Evolutionary conservation across 148 eudicot species (phyloP).

Genomic region (Cornus suecica): DNA sequence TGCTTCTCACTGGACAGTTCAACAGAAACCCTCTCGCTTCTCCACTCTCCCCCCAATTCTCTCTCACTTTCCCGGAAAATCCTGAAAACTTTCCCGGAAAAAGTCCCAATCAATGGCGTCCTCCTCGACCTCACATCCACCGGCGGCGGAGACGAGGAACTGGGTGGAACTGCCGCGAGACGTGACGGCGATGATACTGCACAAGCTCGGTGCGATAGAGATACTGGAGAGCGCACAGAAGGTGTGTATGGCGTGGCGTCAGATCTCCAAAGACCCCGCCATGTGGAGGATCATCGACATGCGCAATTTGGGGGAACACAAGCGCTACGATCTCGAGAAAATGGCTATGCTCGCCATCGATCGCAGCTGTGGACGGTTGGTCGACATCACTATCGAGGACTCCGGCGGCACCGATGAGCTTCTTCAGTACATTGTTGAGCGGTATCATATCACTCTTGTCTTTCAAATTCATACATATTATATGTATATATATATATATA

Average conservation of each 20-base stretch:
- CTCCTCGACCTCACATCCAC: slow-evolving; percentile 10
- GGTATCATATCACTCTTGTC: slow-evolving; percentile 30
- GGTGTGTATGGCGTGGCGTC: slow-evolving; percentile 62
- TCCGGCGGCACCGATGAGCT: slow-evolving; percentile 29
- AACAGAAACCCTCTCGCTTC: too few species aligned
- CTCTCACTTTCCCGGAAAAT: neutral
- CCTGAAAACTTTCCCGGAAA: neutral
- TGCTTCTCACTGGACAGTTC: too few species aligned
- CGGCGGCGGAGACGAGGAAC: slow-evolving; percentile 23
- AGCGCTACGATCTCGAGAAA: slow-evolving; percentile 14
- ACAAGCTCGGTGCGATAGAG: slow-evolving; percentile 33
- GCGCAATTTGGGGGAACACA: slow-evolving; percentile 14
- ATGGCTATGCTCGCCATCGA: slow-evolving; percentile 35
- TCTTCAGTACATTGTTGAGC: slow-evolving; percentile 24
- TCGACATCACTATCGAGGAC: slow-evolving; percentile 29
- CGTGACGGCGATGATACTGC: slow-evolving; percentile 40
- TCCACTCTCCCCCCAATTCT: too few species aligned
- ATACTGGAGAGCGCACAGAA: slow-evolving; percentile 44
- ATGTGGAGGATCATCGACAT: slow-evolving; percentile 52
- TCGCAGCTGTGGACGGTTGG: slow-evolving; percentile 44
- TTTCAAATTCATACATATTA: neutral
- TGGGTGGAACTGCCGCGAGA: slow-evolving; percentile 67
- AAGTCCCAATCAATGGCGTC: slow-evolving; percentile 17
- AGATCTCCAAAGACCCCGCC: slow-evolving; percentile 55
- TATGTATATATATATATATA: neutral